Conservation (phyloP, 306 rosid genomes). For the Cercis canadensis region DNA sequence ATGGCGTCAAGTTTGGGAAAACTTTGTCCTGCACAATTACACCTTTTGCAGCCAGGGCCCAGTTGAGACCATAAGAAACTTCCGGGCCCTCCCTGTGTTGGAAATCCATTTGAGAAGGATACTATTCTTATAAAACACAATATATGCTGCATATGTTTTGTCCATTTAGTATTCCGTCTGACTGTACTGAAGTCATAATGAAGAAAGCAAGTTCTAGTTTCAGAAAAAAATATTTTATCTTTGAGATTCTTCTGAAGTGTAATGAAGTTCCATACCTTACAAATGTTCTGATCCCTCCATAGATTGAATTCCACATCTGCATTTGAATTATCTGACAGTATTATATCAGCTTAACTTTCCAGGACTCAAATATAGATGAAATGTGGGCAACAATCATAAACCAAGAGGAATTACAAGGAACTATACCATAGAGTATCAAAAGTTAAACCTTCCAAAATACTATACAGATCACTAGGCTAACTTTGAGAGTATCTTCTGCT, state of each 20-base stretch:
- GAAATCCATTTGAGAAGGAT: background rate
- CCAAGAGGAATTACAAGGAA: too few species aligned
- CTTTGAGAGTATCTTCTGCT: background rate
- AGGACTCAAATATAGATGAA: too few species aligned
- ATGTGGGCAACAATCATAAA: too few species aligned
- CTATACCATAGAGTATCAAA: background rate
- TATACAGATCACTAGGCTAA: background rate
- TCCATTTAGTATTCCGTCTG: background rate
- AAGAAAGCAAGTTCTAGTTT: background rate
- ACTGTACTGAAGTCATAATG: background rate
- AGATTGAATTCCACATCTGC: too few species aligned
- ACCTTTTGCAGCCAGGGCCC: conserved; percentile 57
- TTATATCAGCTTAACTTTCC: too few species aligned
- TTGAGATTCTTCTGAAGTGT: background rate
- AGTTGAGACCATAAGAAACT: conserved; percentile 38
- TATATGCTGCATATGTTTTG: background rate
- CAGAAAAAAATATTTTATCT: background rate
- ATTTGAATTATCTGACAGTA: too few species aligned
- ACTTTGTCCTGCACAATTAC: conserved; percentile 45
- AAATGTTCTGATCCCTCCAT: too few species aligned
- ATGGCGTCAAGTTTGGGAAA: conserved; percentile 42
- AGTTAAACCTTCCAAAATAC: background rate
- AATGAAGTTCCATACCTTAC: background rate
- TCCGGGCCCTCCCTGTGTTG: conserved; percentile 25
- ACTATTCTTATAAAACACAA: background rate